Conservation (phyloP, 1,284 basidiomycete genomes). For the Apiotrichum mycotoxinovorans region DNA sequence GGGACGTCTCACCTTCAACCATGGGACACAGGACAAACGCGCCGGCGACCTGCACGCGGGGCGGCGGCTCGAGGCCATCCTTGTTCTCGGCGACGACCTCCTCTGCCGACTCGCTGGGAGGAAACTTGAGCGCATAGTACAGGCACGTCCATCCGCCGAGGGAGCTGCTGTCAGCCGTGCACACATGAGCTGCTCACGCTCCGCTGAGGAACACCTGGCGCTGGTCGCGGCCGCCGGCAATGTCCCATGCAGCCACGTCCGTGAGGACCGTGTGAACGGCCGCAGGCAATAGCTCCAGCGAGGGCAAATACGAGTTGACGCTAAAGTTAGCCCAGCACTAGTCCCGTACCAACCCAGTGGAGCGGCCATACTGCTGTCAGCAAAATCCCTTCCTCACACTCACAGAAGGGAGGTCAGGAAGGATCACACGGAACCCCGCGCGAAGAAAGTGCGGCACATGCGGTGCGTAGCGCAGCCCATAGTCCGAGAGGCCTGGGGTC, state of each 20-base stretch:
- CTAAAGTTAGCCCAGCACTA: constrained; percentile 20
- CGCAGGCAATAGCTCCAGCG: constrained; percentile 48
- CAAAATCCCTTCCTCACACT: constrained; percentile 19
- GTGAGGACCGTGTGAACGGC: constrained; percentile 53
- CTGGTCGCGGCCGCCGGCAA: constrained; percentile 34
- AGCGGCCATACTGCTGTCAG: constrained; percentile 45
- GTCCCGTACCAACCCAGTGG: constrained; percentile 38
- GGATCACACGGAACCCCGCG: constrained; percentile 54
- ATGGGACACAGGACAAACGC: constrained; percentile 51
- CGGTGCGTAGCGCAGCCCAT: constrained; percentile 49
- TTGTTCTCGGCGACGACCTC: constrained; percentile 14
- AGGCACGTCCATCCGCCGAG: constrained; percentile 39
- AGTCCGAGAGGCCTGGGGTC: constrained; percentile 47
- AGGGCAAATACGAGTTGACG: constrained; percentile 52
- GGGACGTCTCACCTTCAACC: constrained; percentile 49
- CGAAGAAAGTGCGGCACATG: constrained; percentile 51
- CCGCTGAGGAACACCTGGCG: constrained; percentile 51
- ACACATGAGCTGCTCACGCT: constrained; percentile 33
- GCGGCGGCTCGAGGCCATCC: constrained; percentile 6
- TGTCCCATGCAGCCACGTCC: constrained; percentile 47
- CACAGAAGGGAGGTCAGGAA: constrained; percentile 54
- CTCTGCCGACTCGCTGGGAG: constrained; percentile 27
- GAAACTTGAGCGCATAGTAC: constrained; percentile 46
- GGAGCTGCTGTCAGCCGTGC: constrained; percentile 21
- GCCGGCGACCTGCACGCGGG: constrained; percentile 42